phyloP scores from a whole-genome alignment of 176 grass and related monocot genomes.

The Puccinellia tenuiflora region DNA sequence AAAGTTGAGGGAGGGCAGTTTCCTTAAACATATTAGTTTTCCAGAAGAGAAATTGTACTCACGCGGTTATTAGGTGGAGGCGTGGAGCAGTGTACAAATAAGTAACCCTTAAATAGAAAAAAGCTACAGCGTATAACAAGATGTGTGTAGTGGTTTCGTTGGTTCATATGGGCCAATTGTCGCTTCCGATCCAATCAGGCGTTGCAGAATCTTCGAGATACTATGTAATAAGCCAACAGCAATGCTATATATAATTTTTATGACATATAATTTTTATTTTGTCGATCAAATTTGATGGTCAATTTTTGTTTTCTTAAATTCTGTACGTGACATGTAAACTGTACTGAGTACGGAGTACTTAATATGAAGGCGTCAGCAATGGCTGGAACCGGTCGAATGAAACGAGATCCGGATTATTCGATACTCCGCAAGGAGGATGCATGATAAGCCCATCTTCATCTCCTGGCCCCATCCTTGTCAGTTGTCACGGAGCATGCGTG shows the following conservation, averaged over 20 bases:
- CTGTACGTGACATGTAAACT: too few species aligned
- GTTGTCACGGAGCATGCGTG: background rate
- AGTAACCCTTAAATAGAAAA: too few species aligned
- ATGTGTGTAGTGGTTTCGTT: background rate
- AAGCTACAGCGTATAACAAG: too few species aligned
- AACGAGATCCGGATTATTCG: too few species aligned
- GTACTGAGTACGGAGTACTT: too few species aligned
- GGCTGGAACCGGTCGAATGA: background rate
- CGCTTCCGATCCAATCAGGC: background rate
- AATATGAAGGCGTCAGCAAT: background rate
- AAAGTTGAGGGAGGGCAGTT: too few species aligned
- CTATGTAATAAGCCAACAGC: background rate
- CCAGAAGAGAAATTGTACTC: too few species aligned
- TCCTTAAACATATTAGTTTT: too few species aligned
- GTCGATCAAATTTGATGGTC: too few species aligned
- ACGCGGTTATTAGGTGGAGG: too few species aligned
- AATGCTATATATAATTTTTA: background rate
- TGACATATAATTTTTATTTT: background rate
- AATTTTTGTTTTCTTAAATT: too few species aligned
- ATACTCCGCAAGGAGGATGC: background rate
- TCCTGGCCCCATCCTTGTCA: background rate
- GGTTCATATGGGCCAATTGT: background rate
- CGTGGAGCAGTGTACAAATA: too few species aligned
- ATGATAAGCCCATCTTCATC: conserved; percentile 16
- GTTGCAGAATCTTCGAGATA: background rate